Evolutionary conservation across 129 eudicot species (phyloP), one percentile per base, ranked within the genome.

Genomic region (Centrapalus pauciflorus): DNA sequence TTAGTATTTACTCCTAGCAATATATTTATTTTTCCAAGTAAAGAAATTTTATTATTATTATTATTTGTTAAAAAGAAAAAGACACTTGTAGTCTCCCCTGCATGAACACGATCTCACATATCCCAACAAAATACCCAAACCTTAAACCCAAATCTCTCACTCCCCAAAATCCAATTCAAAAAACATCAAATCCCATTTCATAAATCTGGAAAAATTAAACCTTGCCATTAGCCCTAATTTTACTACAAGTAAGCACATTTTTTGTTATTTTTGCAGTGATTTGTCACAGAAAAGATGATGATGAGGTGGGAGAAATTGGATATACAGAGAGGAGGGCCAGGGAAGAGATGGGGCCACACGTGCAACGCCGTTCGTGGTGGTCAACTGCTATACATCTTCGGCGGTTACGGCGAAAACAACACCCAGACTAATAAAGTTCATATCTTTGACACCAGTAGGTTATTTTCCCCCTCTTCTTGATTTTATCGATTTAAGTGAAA

Each of bases 301-400:
- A 93, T 93, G 95, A 93, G 82, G 81, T 93, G 98, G 96, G 95
- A 93, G 67, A 84, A 66, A 81, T 30, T 82, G 85, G 76, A 71
- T 64, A 56, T 52, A 26, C 76, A 64, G 19, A 63, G 46, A 37
- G 66, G 85, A 48, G 95, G 92, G 46, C 98, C 96, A 5, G 98
- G 98, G 41, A 87, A 83, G 80, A 71, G 92, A 78, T 93, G 98
- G 98, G 98, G 98, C 3, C 98, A 93, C 83, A 93, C 98, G 49
- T 93, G 92, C 79, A 93, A 89, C 82, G 88, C 96, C 81, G 78
- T 93, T 40, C 76, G 82, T 66, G 95, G 92, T 10, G 98, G 98
- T n/a, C 91, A 80, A 55, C 80, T 83, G 70, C 85, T 93, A 40
- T 93, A 93, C 71, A 81, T 93, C 34, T 84, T 93, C 62, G 98